Conservation (phyloP, 345 rosid genomes). For the Toxicodendron radicans region DNA sequence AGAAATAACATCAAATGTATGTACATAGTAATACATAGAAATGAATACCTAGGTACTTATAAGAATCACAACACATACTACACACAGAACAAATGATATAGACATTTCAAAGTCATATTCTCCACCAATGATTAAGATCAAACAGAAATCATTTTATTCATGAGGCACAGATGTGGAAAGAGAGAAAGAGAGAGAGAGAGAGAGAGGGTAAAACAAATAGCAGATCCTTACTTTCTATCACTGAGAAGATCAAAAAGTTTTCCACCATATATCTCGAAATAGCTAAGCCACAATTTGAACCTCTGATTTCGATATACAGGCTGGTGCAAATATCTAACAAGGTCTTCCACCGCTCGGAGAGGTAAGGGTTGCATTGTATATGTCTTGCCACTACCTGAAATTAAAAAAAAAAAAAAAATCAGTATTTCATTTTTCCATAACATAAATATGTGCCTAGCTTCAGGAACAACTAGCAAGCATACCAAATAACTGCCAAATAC, state of each 20-base stretch:
- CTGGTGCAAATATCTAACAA: conserved; percentile 82
- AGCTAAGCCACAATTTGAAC: conserved; percentile 95
- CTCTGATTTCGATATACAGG: conserved; percentile 80
- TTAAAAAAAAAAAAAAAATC: neutral
- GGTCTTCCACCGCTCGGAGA: conserved; percentile 78
- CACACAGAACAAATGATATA: conserved; percentile 1
- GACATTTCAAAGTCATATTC: conserved; percentile 7
- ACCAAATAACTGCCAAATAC: neutral
- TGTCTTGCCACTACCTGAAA: conserved; percentile 97
- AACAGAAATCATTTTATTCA: neutral
- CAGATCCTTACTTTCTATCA: conserved; percentile 76
- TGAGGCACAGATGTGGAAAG: neutral
- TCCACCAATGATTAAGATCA: conserved; percentile 2
- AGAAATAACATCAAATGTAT: neutral
- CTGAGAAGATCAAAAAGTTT: conserved; percentile 88
- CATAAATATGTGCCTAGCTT: neutral
- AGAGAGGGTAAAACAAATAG: conserved; percentile 10
- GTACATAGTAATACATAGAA: neutral
- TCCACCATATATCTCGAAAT: conserved; percentile 97
- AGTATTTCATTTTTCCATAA: neutral
- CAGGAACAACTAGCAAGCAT: conserved; percentile 1
- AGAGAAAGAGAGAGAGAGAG: neutral
- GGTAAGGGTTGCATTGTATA: conserved; percentile 99
- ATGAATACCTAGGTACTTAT: neutral
- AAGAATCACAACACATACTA: neutral